A percentile compares a stretch with the other conserved stretches of the same genome.
Evolutionary conservation across 768 basidiomycete species (phyloP).

Genomic region (Pleurotus giganteus): DNA sequence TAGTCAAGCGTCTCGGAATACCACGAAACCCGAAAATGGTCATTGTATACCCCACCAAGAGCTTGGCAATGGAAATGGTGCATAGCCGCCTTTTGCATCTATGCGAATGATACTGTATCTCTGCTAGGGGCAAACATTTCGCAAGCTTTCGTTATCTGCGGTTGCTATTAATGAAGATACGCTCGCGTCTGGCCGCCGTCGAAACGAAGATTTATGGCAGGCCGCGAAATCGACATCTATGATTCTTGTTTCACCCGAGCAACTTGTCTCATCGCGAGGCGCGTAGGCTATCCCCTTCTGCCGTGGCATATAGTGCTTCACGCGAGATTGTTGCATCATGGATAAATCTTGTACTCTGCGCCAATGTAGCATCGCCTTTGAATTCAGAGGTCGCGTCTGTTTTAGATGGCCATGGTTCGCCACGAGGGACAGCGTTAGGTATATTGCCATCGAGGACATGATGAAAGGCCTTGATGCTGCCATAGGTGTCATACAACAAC

Average conservation of each 20-base stretch:
- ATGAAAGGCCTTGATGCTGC: too few relatives aligned
- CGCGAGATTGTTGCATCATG: constrained; percentile 21
- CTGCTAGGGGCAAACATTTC: background rate
- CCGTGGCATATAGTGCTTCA: constrained; percentile 23
- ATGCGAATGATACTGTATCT: background rate
- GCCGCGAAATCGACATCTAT: constrained; percentile 12
- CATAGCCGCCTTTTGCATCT: background rate
- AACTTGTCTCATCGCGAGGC: constrained; percentile 17
- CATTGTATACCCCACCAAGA: constrained; percentile 21
- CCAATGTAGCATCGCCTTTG: constrained; percentile 22
- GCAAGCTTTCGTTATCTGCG: constrained; percentile 16
- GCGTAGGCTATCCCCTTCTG: constrained; percentile 32
- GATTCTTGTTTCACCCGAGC: constrained; percentile 23
- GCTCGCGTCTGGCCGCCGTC: background rate
- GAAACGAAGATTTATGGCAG: constrained; percentile 15
- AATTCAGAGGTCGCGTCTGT: background rate
- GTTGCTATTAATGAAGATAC: constrained; percentile 22
- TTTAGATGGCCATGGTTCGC: background rate
- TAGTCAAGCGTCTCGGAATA: constrained; percentile 7
- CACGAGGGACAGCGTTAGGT: constrained; percentile 1
- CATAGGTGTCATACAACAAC: too few relatives aligned
- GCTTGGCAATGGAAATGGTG: constrained; percentile 23
- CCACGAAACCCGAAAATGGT: constrained; percentile 17
- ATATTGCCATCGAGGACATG: too few relatives aligned
- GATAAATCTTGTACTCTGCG: constrained; percentile 22